Conservation (phyloP, 495 filamentous ascomycete species). For the Ascodesmis nigricans region DNA sequence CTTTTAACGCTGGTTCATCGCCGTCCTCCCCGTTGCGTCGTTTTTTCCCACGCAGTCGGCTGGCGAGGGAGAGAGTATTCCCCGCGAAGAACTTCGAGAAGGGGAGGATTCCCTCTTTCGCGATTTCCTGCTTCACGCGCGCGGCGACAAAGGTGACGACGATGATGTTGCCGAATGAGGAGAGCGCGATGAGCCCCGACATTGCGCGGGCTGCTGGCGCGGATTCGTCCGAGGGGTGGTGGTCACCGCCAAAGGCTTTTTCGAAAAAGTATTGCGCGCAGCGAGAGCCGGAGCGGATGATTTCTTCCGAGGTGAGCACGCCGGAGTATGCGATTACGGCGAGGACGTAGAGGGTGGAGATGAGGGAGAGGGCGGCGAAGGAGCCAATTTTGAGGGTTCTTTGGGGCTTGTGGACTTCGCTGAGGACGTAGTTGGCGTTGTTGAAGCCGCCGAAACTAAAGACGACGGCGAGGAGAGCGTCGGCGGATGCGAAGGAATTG, state of each 20-base stretch:
- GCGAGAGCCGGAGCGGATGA: not conserved
- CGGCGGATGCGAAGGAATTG: slow-evolving; percentile 19
- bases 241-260: slow-evolving; percentile 8
- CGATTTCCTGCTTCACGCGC: slow-evolving; percentile 32
- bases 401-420: slow-evolving; percentile 27
- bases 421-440: slow-evolving; percentile 27
- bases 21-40: slow-evolving; percentile 1
- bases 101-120: slow-evolving; percentile 32
- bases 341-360: slow-evolving; percentile 25
- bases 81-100: slow-evolving; percentile 27
- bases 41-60: slow-evolving; percentile 15
- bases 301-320: not conserved
- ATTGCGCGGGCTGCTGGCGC: slow-evolving; percentile 13
- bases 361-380: slow-evolving; percentile 19
- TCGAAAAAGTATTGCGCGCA: slow-evolving; percentile 6
- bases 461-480: slow-evolving; percentile 22
- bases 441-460: slow-evolving; percentile 26
- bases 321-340: slow-evolving; percentile 29
- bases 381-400: slow-evolving; percentile 24
- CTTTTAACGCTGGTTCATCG: slow-evolving; percentile 4
- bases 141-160: slow-evolving; percentile 31
- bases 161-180: slow-evolving; percentile 30
- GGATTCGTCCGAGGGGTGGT: too few relatives aligned
- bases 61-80: slow-evolving; percentile 23
- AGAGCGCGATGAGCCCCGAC: slow-evolving; percentile 26